phyloP scores from a whole-genome alignment of 1,139 yeast genomes.

The Suhomyces coccinellae region DNA sequence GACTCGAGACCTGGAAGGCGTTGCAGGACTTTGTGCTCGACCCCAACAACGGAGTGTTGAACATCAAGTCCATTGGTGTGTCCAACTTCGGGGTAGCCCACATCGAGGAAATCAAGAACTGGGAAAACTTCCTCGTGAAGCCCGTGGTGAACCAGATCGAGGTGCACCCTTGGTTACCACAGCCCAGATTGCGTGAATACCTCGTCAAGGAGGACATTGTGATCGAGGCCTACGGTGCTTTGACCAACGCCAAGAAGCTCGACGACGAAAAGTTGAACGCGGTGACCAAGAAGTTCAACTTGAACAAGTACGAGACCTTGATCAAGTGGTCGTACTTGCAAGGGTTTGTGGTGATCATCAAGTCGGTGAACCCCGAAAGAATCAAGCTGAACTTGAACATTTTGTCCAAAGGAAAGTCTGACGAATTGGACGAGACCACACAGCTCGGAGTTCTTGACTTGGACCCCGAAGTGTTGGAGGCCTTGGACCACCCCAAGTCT shows the following conservation, averaged over 20 bases:
- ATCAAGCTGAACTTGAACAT: constrained; percentile 36
- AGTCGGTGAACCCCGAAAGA: constrained; percentile 57
- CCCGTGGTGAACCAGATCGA: constrained; percentile 49
- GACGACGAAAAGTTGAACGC: constrained; percentile 49
- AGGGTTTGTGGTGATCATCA: constrained; percentile 73
- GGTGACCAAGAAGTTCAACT: constrained; percentile 26
- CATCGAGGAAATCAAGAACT: constrained; percentile 36
- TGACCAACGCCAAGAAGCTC: constrained; percentile 60
- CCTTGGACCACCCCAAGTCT: constrained; percentile 37
- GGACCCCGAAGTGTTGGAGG: constrained; percentile 31
- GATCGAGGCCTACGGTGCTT: constrained; percentile 70
- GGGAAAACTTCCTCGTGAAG: constrained; percentile 36
- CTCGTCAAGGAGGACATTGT: constrained; percentile 41
- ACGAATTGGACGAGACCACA: constrained; percentile 22
- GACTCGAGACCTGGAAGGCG: constrained; percentile 43
- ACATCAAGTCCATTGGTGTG: constrained; percentile 43
- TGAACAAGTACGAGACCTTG: constrained; percentile 31
- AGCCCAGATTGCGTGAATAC: constrained; percentile 37
- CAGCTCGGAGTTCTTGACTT: constrained; percentile 36
- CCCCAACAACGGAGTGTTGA: constrained; percentile 30
- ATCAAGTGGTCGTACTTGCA: constrained; percentile 45
- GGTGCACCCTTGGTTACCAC: constrained; percentile 50
- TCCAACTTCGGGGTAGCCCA: constrained; percentile 41
- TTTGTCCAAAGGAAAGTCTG: constrained; percentile 27
- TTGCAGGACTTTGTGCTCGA: constrained; percentile 36